A percentile compares a stretch with the other conserved stretches of the same genome.
phyloP scores from a whole-genome alignment of 352 stramenopile genomes.

The Pythium brassicae region DNA sequence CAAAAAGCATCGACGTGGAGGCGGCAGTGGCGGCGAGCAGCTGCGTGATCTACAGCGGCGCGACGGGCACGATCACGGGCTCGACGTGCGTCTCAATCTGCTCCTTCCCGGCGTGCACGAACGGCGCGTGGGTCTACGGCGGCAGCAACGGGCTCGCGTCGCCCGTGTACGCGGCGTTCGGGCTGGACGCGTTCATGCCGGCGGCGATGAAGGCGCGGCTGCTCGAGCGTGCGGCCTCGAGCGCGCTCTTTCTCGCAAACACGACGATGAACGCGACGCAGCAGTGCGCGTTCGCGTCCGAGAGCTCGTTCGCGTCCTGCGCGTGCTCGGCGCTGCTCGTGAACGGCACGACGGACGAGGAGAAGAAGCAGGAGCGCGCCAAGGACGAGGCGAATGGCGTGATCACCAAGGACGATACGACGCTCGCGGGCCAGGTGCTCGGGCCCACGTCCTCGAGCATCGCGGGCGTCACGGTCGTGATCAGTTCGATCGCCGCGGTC shows the following conservation, averaged over 20 bases:
- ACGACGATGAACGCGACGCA: conserved; percentile 51
- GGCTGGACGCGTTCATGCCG: conserved; percentile 54
- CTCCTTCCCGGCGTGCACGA: conserved; percentile 64
- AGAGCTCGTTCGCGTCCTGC: conserved; percentile 64
- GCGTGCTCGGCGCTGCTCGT: conserved; percentile 56
- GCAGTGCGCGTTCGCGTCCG: conserved; percentile 58
- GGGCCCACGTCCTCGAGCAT: conserved; percentile 65
- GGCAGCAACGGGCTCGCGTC: conserved; percentile 58
- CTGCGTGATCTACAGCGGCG: conserved; percentile 81
- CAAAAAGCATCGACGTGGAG: conserved; percentile 38
- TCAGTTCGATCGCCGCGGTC: conserved; percentile 69
- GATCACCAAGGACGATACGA: conserved; percentile 66
- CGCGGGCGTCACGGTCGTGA: conserved; percentile 59
- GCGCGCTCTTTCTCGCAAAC: conserved; percentile 48
- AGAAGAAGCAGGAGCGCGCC: conserved; percentile 59
- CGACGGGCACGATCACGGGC: conserved; percentile 33
- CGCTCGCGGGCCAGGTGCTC: conserved; percentile 47
- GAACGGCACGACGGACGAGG: conserved; percentile 40
- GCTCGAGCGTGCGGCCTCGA: conserved; percentile 29
- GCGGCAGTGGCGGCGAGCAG: conserved; percentile 41
- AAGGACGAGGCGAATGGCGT: conserved; percentile 38
- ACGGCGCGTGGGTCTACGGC: conserved; percentile 57
- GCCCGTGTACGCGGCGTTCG: conserved; percentile 50
- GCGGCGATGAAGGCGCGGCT: conserved; percentile 38
- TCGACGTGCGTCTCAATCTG: conserved; percentile 77